Conservation (phyloP, 495 filamentous ascomycete species). For the Cercophora newfieldiana region DNA sequence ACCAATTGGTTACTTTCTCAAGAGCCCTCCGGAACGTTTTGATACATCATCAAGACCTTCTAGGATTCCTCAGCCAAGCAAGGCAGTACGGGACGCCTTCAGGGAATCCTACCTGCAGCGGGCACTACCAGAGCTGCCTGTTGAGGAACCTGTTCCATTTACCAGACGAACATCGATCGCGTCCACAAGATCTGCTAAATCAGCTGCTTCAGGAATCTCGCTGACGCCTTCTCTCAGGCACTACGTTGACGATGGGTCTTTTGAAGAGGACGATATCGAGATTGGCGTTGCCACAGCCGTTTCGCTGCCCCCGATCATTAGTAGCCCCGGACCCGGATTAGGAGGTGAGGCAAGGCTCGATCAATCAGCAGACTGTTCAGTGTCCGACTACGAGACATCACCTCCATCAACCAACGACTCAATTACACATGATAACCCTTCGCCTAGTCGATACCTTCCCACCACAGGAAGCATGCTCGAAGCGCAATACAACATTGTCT, state of each 20-base stretch:
- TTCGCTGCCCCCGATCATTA: constrained; percentile 8
- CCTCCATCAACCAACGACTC: constrained; percentile 30
- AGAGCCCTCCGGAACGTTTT: constrained; percentile 34
- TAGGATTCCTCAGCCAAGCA: constrained; percentile 27
- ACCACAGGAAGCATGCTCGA: constrained; percentile 41
- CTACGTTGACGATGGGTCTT: constrained; percentile 41
- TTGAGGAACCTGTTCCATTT: constrained; percentile 9
- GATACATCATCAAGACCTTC: constrained; percentile 3
- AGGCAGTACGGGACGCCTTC: constrained; percentile 23
- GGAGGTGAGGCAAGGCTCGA: not conserved
- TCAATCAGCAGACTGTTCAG: constrained; percentile 26
- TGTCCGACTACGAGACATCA: constrained; percentile 40
- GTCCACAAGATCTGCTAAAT: constrained; percentile 12
- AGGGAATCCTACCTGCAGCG: constrained; percentile 37
- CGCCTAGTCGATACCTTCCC: constrained; percentile 35
- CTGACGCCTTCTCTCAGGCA: constrained; percentile 44
- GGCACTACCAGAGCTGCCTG: constrained; percentile 46
- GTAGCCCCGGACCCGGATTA: not conserved
- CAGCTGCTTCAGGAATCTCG: constrained; percentile 32
- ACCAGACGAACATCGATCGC: constrained; percentile 19
- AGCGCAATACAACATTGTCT: not conserved
- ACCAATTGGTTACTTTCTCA: constrained; percentile 23
- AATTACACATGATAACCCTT: constrained; percentile 21
- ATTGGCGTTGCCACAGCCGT: constrained; percentile 35
- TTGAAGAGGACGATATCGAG: constrained; percentile 39